A percentile compares a stretch with the other conserved stretches of the same genome.
Conservation (phyloP, 257 asterid species). For the Nicotiana undulata region DNA sequence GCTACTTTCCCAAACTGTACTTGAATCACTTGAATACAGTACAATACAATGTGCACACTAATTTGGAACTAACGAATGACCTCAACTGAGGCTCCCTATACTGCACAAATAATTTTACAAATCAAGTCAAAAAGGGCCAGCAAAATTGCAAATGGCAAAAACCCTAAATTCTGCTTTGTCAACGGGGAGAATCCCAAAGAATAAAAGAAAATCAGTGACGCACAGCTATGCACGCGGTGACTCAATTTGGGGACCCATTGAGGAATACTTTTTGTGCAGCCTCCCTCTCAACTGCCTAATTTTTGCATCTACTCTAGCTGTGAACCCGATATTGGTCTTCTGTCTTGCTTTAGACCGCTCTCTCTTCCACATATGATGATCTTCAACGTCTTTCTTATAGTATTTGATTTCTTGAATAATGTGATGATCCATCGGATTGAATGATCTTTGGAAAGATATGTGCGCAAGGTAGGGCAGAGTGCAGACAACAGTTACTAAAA, state of each 20-base stretch:
- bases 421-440: slow-evolving; percentile 90
- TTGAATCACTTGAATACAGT: background rate
- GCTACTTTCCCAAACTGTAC: background rate
- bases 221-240: background rate
- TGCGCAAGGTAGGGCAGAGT: slow-evolving; percentile 77
- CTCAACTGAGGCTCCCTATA: slow-evolving; percentile 14
- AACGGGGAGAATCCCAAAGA: background rate
- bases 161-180: slow-evolving; percentile 13
- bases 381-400: slow-evolving; percentile 70
- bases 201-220: slow-evolving; percentile 1
- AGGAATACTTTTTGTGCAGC: slow-evolving; percentile 63
- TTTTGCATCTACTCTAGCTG: slow-evolving; percentile 89
- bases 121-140: slow-evolving; percentile 10
- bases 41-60: slow-evolving; percentile 7
- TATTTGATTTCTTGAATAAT: slow-evolving; percentile 87
- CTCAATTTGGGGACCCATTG: slow-evolving; percentile 17
- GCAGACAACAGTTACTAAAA: slow-evolving; percentile 55
- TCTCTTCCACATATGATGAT: slow-evolving; percentile 78
- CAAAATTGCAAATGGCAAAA: slow-evolving; percentile 14
- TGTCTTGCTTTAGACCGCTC: slow-evolving; percentile 76
- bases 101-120: slow-evolving; percentile 24
- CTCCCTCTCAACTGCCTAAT: slow-evolving; percentile 70
- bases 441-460: slow-evolving; percentile 67
- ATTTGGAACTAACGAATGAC: slow-evolving; percentile 5
- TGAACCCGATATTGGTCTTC: slow-evolving; percentile 76